Conservation (phyloP, 768 basidiomycete species). For the Chalciporus piperatus region DNA sequence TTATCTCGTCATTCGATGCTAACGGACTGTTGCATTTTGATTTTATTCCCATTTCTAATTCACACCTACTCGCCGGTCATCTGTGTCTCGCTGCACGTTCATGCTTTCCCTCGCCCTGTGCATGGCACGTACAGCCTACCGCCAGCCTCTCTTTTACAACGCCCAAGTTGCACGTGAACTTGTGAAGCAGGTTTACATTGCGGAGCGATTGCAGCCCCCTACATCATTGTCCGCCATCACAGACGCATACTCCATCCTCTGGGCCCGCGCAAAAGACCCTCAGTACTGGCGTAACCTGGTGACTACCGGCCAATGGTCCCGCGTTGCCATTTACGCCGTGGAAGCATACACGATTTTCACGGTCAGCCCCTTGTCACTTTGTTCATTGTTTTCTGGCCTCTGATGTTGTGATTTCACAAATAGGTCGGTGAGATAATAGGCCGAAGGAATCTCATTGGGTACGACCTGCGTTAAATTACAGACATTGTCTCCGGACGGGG, state of each 20-base stretch:
- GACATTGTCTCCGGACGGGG: neutral
- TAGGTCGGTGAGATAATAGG: conserved; percentile 89
- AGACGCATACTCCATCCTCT: conserved; percentile 62
- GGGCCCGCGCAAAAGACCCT: conserved; percentile 54
- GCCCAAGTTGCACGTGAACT: conserved; percentile 73
- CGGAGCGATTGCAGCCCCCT: conserved; percentile 64
- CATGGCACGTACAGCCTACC: conserved; percentile 50
- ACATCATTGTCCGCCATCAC: conserved; percentile 50
- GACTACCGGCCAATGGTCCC: conserved; percentile 62
- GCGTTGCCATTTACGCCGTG: conserved; percentile 69
- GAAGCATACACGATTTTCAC: conserved; percentile 93
- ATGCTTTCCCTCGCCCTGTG: too few relatives aligned
- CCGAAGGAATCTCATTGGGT: conserved; percentile 56
- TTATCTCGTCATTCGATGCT: neutral
- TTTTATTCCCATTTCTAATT: neutral
- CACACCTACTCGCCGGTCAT: neutral
- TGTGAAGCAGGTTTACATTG: conserved; percentile 68
- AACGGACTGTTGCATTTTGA: neutral
- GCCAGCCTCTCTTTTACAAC: conserved; percentile 77
- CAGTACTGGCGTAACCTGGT: conserved; percentile 61
- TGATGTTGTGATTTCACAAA: neutral
- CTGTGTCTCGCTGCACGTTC: neutral
- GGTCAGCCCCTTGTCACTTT: conserved; percentile 37
- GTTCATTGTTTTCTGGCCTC: neutral
- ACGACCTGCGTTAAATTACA: neutral